These are phyloP conservation scores for Penicillium diatomitis DNA, from an alignment of 495 filamentous ascomycete genomes.

Conservation along the genomic window DNA sequence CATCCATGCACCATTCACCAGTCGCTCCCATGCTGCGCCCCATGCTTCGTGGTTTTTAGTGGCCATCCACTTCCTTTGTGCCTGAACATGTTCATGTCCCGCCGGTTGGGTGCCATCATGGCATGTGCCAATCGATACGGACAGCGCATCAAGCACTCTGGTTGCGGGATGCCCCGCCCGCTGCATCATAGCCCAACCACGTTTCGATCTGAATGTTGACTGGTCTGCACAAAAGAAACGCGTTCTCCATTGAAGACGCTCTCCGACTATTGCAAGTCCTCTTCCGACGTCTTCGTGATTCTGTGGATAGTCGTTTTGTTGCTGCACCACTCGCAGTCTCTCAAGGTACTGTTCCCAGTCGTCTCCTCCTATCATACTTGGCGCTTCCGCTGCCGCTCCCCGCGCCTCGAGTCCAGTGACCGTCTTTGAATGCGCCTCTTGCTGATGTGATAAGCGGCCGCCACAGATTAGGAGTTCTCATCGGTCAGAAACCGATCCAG, in stretches of 20 bases:
- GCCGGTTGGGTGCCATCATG: slow-evolving; percentile 21
- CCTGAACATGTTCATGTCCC: slow-evolving; percentile 18
- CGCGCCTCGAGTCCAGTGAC: slow-evolving; percentile 37
- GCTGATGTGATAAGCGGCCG: slow-evolving; percentile 33
- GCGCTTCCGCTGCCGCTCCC: slow-evolving; percentile 3
- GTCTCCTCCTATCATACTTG: slow-evolving; percentile 10
- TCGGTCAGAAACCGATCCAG: slow-evolving; percentile 32
- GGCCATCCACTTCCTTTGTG: slow-evolving; percentile 5
- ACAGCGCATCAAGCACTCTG: slow-evolving; percentile 40
- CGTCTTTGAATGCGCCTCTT: slow-evolving; percentile 30
- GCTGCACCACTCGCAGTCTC: not conserved
- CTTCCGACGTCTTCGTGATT: too few relatives aligned
- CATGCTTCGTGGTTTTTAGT: too few relatives aligned
- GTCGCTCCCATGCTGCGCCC: too few relatives aligned
- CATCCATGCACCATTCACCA: too few relatives aligned
- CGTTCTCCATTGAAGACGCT: slow-evolving; percentile 25
- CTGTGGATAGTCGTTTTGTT: too few relatives aligned
- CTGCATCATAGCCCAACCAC: slow-evolving; percentile 47
- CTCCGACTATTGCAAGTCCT: not conserved
- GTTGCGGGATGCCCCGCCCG: slow-evolving; percentile 25
- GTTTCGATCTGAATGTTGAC: slow-evolving; percentile 36
- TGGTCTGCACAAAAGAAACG: slow-evolving; percentile 32
- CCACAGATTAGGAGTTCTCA: slow-evolving; percentile 30
- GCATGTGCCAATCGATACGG: slow-evolving; percentile 15
- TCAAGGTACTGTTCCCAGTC: slow-evolving; percentile 26